Percentiles rank a stretch among this genome's conserved stretches.
Evolutionary conservation across 2,329 filamentous ascomycete genomes (phyloP).

Genomic region (Colletotrichum spinosum): DNA sequence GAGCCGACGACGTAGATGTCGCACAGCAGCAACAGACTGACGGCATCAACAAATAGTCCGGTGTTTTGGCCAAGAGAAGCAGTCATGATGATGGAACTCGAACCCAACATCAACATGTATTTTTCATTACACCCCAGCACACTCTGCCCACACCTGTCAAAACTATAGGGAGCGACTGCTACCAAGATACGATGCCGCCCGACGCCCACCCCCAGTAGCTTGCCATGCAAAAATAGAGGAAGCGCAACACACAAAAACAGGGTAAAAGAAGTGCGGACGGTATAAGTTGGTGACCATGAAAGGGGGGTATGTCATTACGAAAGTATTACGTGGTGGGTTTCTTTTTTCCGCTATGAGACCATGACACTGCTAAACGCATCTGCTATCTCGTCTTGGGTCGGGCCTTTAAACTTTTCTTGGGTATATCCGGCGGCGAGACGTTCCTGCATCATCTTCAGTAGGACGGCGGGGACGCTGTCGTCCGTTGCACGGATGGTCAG

Average conservation of each 20-base stretch:
- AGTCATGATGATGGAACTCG: not conserved
- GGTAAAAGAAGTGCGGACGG: not conserved
- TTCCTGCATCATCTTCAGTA: slow-evolving; percentile 90
- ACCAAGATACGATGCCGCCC: slow-evolving; percentile 26
- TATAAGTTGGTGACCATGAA: not conserved
- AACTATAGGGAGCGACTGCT: slow-evolving; percentile 27
- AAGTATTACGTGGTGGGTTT: slow-evolving; percentile 13
- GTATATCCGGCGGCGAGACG: slow-evolving; percentile 71
- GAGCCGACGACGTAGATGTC: too few relatives aligned
- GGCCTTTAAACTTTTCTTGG: slow-evolving; percentile 52
- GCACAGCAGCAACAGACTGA: too few relatives aligned
- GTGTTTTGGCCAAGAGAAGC: too few relatives aligned
- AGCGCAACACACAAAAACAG: slow-evolving; percentile 11
- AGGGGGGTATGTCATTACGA: slow-evolving; percentile 33
- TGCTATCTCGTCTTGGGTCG: slow-evolving; percentile 63
- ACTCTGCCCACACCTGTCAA: not conserved
- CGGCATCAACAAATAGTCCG: too few relatives aligned
- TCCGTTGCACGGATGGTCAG: slow-evolving; percentile 95
- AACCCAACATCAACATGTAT: slow-evolving; percentile 3
- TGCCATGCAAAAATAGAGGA: slow-evolving; percentile 24
- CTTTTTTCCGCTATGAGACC: slow-evolving; percentile 50
- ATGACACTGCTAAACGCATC: slow-evolving; percentile 68
- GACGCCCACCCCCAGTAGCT: slow-evolving; percentile 26
- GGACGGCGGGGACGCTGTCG: slow-evolving; percentile 82
- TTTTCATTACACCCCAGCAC: slow-evolving; percentile 19